phyloP scores from a whole-genome alignment of 495 filamentous ascomycete species.

The Hypoxylon crocopeplum region DNA sequence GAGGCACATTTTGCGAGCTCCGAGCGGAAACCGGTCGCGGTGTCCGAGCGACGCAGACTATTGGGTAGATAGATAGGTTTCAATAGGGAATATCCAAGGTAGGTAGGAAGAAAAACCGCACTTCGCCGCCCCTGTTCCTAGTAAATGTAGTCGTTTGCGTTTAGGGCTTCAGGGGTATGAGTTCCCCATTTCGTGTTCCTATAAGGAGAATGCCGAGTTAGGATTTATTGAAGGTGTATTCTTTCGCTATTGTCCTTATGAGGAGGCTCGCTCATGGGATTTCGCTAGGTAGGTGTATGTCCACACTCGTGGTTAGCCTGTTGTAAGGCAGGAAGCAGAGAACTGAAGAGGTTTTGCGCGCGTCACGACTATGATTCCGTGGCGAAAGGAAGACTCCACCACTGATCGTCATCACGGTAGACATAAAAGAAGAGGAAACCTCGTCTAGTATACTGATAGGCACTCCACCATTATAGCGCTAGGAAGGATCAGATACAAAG shows the following conservation, averaged over 20 bases:
- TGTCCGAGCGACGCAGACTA: not conserved
- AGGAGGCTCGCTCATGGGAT: no score
- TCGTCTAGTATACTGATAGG: slow-evolving; percentile 7
- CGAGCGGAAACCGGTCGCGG: slow-evolving; percentile 1
- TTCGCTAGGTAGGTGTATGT: no score
- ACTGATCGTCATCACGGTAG: no score
- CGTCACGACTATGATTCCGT: no score
- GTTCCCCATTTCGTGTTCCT: slow-evolving; percentile 87
- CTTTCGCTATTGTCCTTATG: no score
- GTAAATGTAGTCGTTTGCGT: no score
- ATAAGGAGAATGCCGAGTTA: not conserved
- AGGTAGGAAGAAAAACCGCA: no score
- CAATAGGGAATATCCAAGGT: not conserved
- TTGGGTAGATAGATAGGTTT: not conserved
- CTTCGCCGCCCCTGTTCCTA: no score
- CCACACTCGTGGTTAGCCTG: not conserved
- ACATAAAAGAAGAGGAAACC: no score
- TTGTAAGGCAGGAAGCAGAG: no score
- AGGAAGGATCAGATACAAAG: not conserved
- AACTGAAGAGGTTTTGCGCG: no score
- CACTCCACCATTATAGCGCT: not conserved
- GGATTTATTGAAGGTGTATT: not conserved
- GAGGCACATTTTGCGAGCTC: not conserved
- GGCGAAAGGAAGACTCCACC: no score
- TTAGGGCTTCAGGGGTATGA: slow-evolving; percentile 53